Evolutionary conservation across 2,329 filamentous ascomycete genomes (phyloP).

Genomic region (Colletotrichum paranaense): DNA sequence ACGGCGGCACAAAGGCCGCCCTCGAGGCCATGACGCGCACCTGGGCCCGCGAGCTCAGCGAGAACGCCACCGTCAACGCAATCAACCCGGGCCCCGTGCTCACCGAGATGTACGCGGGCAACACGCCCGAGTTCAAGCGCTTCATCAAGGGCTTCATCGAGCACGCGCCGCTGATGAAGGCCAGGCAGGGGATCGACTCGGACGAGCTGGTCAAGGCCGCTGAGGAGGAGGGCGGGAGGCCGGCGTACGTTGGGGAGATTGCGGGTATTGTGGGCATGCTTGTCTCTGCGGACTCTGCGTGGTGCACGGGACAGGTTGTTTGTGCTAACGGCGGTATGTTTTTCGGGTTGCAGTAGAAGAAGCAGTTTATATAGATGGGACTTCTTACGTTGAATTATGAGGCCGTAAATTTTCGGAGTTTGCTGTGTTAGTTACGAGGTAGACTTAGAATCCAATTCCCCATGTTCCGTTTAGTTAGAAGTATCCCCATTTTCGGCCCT

Average conservation of each 20-base stretch:
- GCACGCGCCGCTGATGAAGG: conserved; percentile 71
- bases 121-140: conserved; percentile 54
- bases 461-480: not conserved
- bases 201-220: conserved; percentile 70
- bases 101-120: conserved; percentile 62
- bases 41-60: conserved; percentile 67
- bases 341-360: conserved; percentile 43
- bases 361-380: not conserved
- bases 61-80: conserved; percentile 65
- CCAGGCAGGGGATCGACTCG: conserved; percentile 70
- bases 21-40: conserved; percentile 70
- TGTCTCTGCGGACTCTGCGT: conserved; percentile 76
- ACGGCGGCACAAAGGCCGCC: conserved; percentile 69
- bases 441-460: conserved; percentile 26
- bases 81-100: conserved; percentile 68
- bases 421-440: not conserved
- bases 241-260: conserved; percentile 76
- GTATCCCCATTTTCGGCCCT: not conserved
- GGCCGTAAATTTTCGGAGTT: not conserved
- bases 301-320: conserved; percentile 84
- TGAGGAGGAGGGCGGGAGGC: conserved; percentile 65
- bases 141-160: conserved; percentile 56
- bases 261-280: conserved; percentile 83
- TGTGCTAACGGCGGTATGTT: conserved; percentile 83
- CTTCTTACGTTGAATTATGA: not conserved